Conservation (phyloP, 1,284 basidiomycete species). For the Apiotrichum porosum region DNA sequence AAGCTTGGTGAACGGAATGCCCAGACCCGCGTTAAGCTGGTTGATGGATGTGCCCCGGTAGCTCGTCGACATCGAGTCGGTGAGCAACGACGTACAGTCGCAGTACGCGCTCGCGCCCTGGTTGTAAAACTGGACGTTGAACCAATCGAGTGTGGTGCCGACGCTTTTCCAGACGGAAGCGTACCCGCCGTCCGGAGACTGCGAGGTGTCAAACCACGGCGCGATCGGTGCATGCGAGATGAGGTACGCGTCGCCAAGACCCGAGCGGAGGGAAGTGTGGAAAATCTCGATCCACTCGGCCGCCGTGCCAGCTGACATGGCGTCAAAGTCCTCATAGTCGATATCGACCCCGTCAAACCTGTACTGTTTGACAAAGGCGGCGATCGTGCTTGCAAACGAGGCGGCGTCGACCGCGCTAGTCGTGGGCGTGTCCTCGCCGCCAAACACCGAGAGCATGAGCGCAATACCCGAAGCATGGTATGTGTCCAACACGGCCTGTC, state of each 20-base stretch:
- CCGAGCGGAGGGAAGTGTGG: slow-evolving; percentile 35
- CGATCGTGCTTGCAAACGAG: slow-evolving; percentile 20
- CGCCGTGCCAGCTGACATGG: not conserved
- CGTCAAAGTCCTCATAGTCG: slow-evolving; percentile 47
- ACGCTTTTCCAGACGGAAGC: slow-evolving; percentile 29
- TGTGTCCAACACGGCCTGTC: slow-evolving; percentile 25
- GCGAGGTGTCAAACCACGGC: slow-evolving; percentile 39
- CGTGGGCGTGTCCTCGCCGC: slow-evolving; percentile 21
- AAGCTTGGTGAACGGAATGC: slow-evolving; percentile 42
- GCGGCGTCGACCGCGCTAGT: not conserved
- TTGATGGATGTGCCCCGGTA: slow-evolving; percentile 31
- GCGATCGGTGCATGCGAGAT: slow-evolving; percentile 44
- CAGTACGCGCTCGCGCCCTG: slow-evolving; percentile 29
- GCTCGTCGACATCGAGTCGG: slow-evolving; percentile 15
- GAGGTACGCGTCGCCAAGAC: slow-evolving; percentile 38
- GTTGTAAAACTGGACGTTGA: slow-evolving; percentile 50
- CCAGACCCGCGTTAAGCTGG: slow-evolving; percentile 33
- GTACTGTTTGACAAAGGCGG: slow-evolving; percentile 47
- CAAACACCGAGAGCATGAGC: slow-evolving; percentile 5
- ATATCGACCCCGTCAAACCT: slow-evolving; percentile 53
- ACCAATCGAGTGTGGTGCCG: slow-evolving; percentile 34
- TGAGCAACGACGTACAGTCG: slow-evolving; percentile 24
- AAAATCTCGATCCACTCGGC: slow-evolving; percentile 23
- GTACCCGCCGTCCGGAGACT: slow-evolving; percentile 38
- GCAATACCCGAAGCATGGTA: slow-evolving; percentile 48